Base-by-base conservation (phyloP, 768 basidiomycete species). In the Harrya chromipes region DNA sequence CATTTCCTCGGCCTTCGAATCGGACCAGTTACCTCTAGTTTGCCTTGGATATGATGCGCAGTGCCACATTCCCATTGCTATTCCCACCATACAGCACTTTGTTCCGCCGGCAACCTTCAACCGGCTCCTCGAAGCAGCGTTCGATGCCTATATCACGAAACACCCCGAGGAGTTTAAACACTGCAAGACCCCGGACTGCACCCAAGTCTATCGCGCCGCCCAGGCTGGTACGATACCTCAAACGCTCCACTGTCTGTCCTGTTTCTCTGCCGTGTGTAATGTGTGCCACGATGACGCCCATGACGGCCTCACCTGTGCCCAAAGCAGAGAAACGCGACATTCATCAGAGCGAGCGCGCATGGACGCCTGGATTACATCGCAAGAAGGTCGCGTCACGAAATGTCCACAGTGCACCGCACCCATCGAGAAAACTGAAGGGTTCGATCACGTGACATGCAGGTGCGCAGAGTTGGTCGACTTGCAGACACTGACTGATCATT, bases 371-470 rank as follows among this genome's bases (percentile, higher is more conserved):
- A 75, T 75, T 49, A 67, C 61, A 52, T 59, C 64, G 20, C 78
- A 83, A 57, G 78, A 31, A 0, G 55, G 47, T 9, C 41, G 80
- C 56, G 83, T 87, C 38, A 85, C 86, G 69, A 70, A 72, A 29
- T 90, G 87, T 58, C 87, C 87, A 2, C 74, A 74, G 2, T 90
- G 87, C 66, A 74, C 74, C 43, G 74, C 80, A n/a, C 71, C 75
- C 16, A 87, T 90, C 50, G 83, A 88, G 66, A 79, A 81, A 40
- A 62, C 65, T 6, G 82, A 79, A 47, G 87, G 87, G 0, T 90
- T 87, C 63, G 83, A 90, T 64, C 87, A 90, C 63, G 80, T 90
- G 73, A 80, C 76, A 21, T 90, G 87, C 64, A 71, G 31, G 55
- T 53, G 19, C 29, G 27, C 10, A 2, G 9, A 5, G 9, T 21